These are phyloP conservation scores for Candida easanensis DNA, from an alignment of 805 yeast species.

Conservation along the genomic window DNA sequence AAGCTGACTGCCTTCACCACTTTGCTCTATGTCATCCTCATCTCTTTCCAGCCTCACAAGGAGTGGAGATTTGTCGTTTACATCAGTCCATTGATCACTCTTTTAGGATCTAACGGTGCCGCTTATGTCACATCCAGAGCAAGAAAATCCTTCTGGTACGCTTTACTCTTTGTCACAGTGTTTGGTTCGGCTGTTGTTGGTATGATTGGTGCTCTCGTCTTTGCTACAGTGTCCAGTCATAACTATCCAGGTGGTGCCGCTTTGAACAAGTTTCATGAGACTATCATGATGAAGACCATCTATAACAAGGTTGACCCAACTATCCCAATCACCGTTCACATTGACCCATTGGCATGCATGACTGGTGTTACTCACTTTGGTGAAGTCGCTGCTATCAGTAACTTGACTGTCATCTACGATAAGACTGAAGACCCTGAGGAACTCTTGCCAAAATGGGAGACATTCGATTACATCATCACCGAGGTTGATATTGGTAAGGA, in stretches of 20 bases:
- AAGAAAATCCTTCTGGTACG: conserved; percentile 16
- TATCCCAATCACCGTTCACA: conserved; percentile 48
- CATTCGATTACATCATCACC: conserved; percentile 51
- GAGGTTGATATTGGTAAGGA: conserved; percentile 22
- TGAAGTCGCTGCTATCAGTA: conserved; percentile 40
- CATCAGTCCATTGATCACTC: conserved; percentile 63
- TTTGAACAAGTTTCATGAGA: conserved; percentile 47
- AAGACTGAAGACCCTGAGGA: conserved; percentile 58
- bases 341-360: conserved; percentile 83
- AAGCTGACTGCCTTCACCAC: conserved; percentile 51
- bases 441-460: conserved; percentile 41
- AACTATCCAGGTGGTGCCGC: conserved; percentile 94
- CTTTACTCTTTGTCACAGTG: conserved; percentile 10
- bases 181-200: conserved; percentile 34
- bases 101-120: conserved; percentile 64
- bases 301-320: conserved; percentile 15
- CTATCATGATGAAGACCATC: conserved; percentile 26
- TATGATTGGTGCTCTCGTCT: conserved; percentile 41
- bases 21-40: conserved; percentile 49
- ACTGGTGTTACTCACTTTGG: conserved; percentile 80
- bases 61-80: conserved; percentile 92
- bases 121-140: conserved; percentile 29
- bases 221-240: conserved; percentile 60
- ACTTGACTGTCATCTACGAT: conserved; percentile 52
- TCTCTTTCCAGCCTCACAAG: conserved; percentile 87